Conservation (phyloP, 208 protist species). For the Wallacemonas sp. region DNA sequence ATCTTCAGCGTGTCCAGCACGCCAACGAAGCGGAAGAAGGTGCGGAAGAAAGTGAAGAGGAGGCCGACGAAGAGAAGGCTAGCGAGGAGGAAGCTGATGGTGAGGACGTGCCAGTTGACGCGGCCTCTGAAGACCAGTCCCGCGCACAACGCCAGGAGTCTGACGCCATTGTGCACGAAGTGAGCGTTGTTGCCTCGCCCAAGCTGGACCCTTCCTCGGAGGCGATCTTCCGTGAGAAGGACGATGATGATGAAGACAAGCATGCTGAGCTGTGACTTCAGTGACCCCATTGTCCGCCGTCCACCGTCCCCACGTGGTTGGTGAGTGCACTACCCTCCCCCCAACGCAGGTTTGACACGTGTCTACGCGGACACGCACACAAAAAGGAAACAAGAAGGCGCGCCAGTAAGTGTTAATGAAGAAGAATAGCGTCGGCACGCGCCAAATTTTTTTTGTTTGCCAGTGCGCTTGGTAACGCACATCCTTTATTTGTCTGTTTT, state of each 20-base stretch:
- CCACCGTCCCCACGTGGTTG: too few relatives aligned
- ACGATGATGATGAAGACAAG: conserved; percentile 1
- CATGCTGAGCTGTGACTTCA: too few relatives aligned
- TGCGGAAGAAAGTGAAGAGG: conserved; percentile 2
- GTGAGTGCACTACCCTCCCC: too few relatives aligned
- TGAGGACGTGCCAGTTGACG: conserved; percentile 4
- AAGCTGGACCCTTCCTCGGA: neutral
- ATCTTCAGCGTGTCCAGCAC: conserved; percentile 33
- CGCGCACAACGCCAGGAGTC: conserved; percentile 13
- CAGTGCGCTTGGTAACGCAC: neutral
- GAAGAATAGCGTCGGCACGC: too few relatives aligned
- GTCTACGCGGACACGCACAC: neutral
- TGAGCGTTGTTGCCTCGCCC: neutral
- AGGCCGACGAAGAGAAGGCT: conserved; percentile 16
- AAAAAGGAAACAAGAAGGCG: neutral
- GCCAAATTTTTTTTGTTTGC: conserved; percentile 22
- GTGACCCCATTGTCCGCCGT: too few relatives aligned
- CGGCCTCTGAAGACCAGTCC: conserved; percentile 17
- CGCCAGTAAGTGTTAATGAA: too few relatives aligned
- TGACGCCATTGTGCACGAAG: neutral
- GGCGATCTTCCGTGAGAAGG: neutral
- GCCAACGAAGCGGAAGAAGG: conserved; percentile 4
- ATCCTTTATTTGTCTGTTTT: conserved; percentile 5
- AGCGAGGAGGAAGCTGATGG: conserved; percentile 13
- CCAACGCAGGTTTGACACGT: too few relatives aligned